These are phyloP conservation scores for Aspergillus piperis DNA, from an alignment of 2,329 filamentous ascomycete species.

Conservation along the genomic window DNA sequence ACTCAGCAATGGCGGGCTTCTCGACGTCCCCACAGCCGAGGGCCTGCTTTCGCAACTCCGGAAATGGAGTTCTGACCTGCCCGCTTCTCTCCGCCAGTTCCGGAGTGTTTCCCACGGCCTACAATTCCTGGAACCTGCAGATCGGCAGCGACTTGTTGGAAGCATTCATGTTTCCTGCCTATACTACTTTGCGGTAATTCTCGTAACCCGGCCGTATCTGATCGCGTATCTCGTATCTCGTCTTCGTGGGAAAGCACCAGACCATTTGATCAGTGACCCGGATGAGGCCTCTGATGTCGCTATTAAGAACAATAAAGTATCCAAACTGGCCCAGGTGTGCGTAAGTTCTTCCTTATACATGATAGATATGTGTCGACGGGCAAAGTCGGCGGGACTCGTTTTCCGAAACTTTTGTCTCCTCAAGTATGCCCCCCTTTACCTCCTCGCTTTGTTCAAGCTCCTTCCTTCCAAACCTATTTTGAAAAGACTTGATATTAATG, in stretches of 20 bases:
- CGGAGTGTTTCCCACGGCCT: background rate
- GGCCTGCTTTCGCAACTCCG: background rate
- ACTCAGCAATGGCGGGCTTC: background rate
- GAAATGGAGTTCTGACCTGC: background rate
- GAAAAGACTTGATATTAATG: background rate
- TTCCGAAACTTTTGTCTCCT: constrained; percentile 13
- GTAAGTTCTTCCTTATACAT: constrained; percentile 8
- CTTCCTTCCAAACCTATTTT: too few relatives aligned
- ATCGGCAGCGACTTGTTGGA: constrained; percentile 32
- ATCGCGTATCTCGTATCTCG: constrained; percentile 49
- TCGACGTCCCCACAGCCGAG: background rate
- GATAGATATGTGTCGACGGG: constrained; percentile 8
- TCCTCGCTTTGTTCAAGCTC: background rate
- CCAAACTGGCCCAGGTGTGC: constrained; percentile 3
- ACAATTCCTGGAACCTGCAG: background rate
- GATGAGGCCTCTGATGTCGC: background rate
- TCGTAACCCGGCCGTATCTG: constrained; percentile 55
- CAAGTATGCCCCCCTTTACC: constrained; percentile 1
- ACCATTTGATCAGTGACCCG: constrained; percentile 9
- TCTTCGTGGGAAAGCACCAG: constrained; percentile 14
- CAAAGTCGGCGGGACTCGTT: background rate
- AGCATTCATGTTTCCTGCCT: constrained; percentile 55
- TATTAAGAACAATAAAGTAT: constrained; percentile 5
- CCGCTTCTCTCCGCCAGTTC: background rate
- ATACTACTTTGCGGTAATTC: constrained; percentile 57